phyloP scores from a whole-genome alignment of 1,139 yeast genomes.

The Hemisphaericaspora lyxosophila region DNA sequence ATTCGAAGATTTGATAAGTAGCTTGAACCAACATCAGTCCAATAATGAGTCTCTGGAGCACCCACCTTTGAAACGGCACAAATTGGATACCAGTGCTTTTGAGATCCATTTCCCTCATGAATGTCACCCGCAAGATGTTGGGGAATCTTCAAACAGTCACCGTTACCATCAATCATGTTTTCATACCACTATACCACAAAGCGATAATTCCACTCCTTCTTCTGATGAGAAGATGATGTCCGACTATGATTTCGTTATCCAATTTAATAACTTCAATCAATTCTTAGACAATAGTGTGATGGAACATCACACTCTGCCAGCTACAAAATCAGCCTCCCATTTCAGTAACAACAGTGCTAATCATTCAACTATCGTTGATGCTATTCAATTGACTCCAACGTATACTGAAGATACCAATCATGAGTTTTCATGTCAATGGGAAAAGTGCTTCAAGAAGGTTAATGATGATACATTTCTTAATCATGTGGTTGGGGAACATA shows the following conservation, averaged over 20 bases:
- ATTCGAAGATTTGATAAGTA: constrained; percentile 36
- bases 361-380: not conserved
- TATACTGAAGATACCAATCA: not conserved
- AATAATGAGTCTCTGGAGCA: constrained; percentile 2
- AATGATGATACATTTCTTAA: constrained; percentile 48
- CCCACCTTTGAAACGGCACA: constrained; percentile 9
- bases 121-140: constrained; percentile 28
- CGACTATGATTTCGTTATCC: constrained; percentile 45
- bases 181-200: constrained; percentile 40
- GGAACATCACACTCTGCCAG: not conserved
- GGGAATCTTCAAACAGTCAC: constrained; percentile 15
- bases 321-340: not conserved
- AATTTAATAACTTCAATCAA: constrained; percentile 39
- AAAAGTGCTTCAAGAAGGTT: constrained; percentile 44
- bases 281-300: not conserved
- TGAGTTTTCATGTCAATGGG: constrained; percentile 52
- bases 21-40: constrained; percentile 27
- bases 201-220: constrained; percentile 4
- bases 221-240: constrained; percentile 22
- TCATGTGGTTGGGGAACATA: constrained; percentile 61
- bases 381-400: not conserved
- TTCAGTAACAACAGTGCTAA: too few relatives aligned
- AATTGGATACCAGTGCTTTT: constrained; percentile 10
- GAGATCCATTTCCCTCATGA: constrained; percentile 36
- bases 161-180: constrained; percentile 48